Percentiles rank a stretch among this genome's conserved stretches.
Evolutionary conservation across 495 filamentous ascomycete genomes (phyloP).

Genomic region (Hyaloscypha bicolor): DNA sequence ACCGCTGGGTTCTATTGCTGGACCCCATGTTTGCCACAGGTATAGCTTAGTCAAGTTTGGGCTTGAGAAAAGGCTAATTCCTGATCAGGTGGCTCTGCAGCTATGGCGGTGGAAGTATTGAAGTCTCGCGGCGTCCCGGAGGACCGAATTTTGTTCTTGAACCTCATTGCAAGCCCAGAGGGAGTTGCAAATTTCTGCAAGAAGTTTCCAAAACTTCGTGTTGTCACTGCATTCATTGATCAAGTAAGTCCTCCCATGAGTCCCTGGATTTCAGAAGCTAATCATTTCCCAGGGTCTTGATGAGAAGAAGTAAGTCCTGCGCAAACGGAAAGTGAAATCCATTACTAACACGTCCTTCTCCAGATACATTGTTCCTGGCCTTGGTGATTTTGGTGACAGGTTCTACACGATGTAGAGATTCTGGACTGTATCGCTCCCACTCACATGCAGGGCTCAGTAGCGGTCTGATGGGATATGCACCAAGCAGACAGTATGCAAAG

Average conservation of each 20-base stretch:
- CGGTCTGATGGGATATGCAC: not conserved
- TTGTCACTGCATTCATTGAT: conserved; percentile 97
- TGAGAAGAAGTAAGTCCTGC: conserved; percentile 82
- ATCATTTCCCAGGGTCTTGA: conserved; percentile 65
- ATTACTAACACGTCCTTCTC: conserved; percentile 32
- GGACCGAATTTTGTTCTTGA: conserved; percentile 92
- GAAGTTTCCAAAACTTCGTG: conserved; percentile 86
- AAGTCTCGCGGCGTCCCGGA: conserved; percentile 89
- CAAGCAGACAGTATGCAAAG: not conserved
- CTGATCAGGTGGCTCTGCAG: conserved; percentile 81
- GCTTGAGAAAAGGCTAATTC: not conserved
- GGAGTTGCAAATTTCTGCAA: conserved; percentile 88
- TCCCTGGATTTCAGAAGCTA: conserved; percentile 27
- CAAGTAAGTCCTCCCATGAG: conserved; percentile 39
- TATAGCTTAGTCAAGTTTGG: conserved; percentile 35
- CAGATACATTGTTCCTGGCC: conserved; percentile 94
- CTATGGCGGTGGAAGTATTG: conserved; percentile 92
- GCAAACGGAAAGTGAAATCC: conserved; percentile 11
- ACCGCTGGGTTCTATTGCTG: conserved; percentile 91
- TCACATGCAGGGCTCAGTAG: not conserved
- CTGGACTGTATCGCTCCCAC: not conserved
- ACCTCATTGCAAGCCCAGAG: conserved; percentile 92
- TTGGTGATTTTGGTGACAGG: conserved; percentile 95
- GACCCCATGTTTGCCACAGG: conserved; percentile 99
- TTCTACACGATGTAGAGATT: conserved; percentile 81